phyloP scores from a whole-genome alignment of 2,329 filamentous ascomycete genomes.

The Curvularia hawaiiensis region DNA sequence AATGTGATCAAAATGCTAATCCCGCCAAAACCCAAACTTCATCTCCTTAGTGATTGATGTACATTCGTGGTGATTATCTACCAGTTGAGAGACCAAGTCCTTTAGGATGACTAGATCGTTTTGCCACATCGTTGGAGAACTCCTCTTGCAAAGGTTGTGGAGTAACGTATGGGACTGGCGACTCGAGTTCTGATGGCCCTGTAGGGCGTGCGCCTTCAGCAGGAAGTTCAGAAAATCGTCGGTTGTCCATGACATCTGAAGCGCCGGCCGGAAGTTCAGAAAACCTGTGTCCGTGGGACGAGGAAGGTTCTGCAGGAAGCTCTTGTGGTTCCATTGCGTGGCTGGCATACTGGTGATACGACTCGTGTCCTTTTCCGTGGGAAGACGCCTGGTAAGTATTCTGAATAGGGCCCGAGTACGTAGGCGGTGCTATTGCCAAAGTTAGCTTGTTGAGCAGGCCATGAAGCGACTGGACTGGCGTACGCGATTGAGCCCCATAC shows the following conservation, averaged over 20 bases:
- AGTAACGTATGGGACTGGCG: conserved; percentile 27
- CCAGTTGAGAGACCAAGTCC: conserved; percentile 20
- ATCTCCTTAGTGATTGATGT: neutral
- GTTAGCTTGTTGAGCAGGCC: conserved; percentile 10
- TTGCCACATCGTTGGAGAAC: conserved; percentile 18
- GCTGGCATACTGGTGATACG: conserved; percentile 25
- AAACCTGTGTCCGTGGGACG: conserved; percentile 17
- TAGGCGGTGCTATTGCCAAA: conserved; percentile 29
- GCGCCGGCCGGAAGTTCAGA: conserved; percentile 33
- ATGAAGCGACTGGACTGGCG: neutral
- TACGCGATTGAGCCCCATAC: conserved; percentile 32
- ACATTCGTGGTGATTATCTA: neutral
- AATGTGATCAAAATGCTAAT: neutral
- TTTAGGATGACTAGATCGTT: conserved; percentile 11
- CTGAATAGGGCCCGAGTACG: conserved; percentile 29
- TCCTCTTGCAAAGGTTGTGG: conserved; percentile 22
- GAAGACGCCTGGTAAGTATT: conserved; percentile 21
- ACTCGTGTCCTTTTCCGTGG: conserved; percentile 17
- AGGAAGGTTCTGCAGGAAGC: conserved; percentile 21
- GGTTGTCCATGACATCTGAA: conserved; percentile 9
- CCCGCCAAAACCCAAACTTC: neutral
- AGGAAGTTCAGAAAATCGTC: conserved; percentile 31
- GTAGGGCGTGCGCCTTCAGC: conserved; percentile 9
- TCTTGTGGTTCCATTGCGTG: conserved; percentile 24
- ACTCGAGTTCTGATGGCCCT: conserved; percentile 25